Evolutionary conservation across 2,329 filamentous ascomycete species (phyloP), one percentile per base, ranked within the genome.

Genomic region (Helminthosporium solani): DNA sequence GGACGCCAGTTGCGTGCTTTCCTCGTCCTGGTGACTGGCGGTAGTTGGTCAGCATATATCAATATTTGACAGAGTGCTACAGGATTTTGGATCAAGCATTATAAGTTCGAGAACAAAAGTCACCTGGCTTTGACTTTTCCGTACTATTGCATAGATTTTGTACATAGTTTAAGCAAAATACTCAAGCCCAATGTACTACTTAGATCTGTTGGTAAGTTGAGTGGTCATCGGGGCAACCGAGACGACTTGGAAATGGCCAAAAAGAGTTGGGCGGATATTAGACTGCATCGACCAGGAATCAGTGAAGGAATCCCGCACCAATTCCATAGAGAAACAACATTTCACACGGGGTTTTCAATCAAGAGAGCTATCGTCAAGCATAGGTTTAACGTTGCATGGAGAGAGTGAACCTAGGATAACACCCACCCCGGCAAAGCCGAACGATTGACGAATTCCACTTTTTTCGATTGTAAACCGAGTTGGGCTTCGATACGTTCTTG

Each of bases 301-400:
- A 8, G 20, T 40, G 9, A 60, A 25, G 3, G 56, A 38, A 11
- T 53, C 48, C n/a, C 45, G 51, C 2, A 59, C 12, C 2, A 31
- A 38, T 25, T 61, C 54, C 14, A 42, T 47, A 5, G 58, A 56
- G 19, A 60, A 49, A 3, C 58, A 50, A 11, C 55, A 50, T 38
- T 58, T 61, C n/a, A 53, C 37, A 33, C 42, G 11, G 53, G 52
- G 16, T 34, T 30, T 11, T 42, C n/a, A 2, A 21, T 18, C 3
- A 57, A 16, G 2, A 44, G 11, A 7, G 37, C 23, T 19, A 9
- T 53, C 50, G 8, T 53, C 41, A 12, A 53, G 28, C 20, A 55
- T 53, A 12, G 40, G 4, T 2, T 42, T 42, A 11, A 57, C 2
- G 30, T 51, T 55, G 19, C 46, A 54, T 19, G n/a, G 6, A 11